phyloP scores from a whole-genome alignment of 345 rosid genomes.

The Physaria fendleri region DNA sequence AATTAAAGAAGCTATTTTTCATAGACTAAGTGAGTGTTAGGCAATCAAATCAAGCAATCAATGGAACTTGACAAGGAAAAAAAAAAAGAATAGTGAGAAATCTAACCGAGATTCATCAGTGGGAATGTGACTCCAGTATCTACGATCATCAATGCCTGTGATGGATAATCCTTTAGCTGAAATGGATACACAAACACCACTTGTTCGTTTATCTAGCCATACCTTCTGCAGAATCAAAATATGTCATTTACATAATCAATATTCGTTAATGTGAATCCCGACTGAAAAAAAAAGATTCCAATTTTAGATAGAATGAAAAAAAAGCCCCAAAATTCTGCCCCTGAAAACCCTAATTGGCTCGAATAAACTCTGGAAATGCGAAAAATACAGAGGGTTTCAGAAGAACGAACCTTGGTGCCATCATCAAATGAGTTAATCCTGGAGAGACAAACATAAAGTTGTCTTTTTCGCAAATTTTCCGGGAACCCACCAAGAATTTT shows the following conservation, averaged over 20 bases:
- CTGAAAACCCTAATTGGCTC: not conserved
- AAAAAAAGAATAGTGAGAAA: not conserved
- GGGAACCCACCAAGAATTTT: conserved; percentile 43
- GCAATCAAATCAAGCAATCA: not conserved
- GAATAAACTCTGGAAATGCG: not conserved
- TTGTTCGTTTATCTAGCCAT: conserved; percentile 71
- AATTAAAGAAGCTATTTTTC: not conserved
- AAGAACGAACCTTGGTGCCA: conserved; percentile 56
- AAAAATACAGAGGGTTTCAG: not conserved
- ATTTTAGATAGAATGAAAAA: not conserved
- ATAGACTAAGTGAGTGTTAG: not conserved
- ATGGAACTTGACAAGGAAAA: not conserved
- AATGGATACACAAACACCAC: conserved; percentile 59
- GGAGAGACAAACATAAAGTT: conserved; percentile 55
- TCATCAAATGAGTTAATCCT: conserved; percentile 51
- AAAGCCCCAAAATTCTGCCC: not conserved
- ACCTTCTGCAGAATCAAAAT: conserved; percentile 42
- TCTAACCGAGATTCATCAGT: conserved; percentile 80
- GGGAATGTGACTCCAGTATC: conserved; percentile 84
- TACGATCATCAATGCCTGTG: conserved; percentile 85
- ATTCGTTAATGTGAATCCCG: not conserved
- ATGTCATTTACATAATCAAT: not conserved
- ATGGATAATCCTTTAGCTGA: conserved; percentile 68
- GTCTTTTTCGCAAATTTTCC: conserved; percentile 50
- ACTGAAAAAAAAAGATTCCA: not conserved